Conservation (phyloP, 306 rosid genomes). For the barrel medic (Medicago truncatula) region DNA sequence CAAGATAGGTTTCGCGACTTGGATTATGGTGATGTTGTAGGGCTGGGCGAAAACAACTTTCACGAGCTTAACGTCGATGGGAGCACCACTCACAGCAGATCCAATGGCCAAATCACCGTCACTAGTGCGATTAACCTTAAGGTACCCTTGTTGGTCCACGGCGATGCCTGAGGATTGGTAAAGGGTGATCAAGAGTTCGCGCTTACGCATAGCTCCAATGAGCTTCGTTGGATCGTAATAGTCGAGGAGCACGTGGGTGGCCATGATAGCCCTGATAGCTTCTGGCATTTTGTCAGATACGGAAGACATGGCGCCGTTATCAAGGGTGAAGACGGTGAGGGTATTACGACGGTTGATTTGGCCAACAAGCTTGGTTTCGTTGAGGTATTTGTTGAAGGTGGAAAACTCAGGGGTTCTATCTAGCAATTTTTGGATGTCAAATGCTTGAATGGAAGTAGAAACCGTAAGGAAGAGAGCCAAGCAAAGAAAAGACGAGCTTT, state of each 20-base stretch:
- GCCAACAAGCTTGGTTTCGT: constrained; percentile 53
- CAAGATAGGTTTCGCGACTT: constrained; percentile 49
- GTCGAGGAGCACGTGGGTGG: constrained; percentile 63
- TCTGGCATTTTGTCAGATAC: constrained; percentile 48
- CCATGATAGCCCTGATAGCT: constrained; percentile 47
- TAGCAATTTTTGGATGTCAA: constrained; percentile 57
- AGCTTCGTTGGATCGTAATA: constrained; percentile 66
- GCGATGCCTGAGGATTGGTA: constrained; percentile 66
- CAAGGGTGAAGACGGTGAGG: constrained; percentile 62
- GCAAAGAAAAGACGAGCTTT: constrained; percentile 44
- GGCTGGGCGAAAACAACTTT: constrained; percentile 51
- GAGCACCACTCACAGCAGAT: constrained; percentile 48
- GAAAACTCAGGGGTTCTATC: constrained; percentile 43
- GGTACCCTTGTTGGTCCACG: constrained; percentile 47
- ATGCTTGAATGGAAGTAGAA: constrained; percentile 47
- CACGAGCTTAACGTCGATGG: constrained; percentile 38
- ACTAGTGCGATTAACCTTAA: constrained; percentile 41
- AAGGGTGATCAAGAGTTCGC: constrained; percentile 52
- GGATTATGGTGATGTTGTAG: constrained; percentile 61
- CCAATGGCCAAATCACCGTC: constrained; percentile 64
- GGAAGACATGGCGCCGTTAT: constrained; percentile 26
- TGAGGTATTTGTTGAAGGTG: constrained; percentile 50
- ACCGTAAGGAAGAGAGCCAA: constrained; percentile 45
- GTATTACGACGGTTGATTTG: constrained; percentile 55
- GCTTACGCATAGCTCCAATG: neutral